A percentile compares a stretch with the other conserved stretches of the same genome.
Evolutionary conservation across 768 basidiomycete species (phyloP).

Genomic region (Suillus lakei): DNA sequence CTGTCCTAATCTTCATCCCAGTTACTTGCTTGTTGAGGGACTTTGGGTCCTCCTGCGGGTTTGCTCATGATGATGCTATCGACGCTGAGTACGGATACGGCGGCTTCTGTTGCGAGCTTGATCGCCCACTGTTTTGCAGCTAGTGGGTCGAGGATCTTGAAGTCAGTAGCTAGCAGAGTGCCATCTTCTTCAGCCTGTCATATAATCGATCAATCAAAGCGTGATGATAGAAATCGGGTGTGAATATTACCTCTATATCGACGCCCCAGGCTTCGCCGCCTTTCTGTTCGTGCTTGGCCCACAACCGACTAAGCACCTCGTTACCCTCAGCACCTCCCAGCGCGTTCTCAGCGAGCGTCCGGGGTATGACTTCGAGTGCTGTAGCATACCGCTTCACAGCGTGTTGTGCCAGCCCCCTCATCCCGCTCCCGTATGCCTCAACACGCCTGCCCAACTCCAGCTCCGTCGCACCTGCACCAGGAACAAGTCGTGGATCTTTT

Average conservation of each 20-base stretch:
- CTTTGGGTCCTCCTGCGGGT: slow-evolving; percentile 41
- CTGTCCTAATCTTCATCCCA: slow-evolving; percentile 74
- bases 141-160: slow-evolving; percentile 84
- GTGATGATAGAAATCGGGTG: not conserved
- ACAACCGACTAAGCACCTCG: slow-evolving; percentile 86
- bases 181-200: slow-evolving; percentile 77
- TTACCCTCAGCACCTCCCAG: slow-evolving; percentile 90
- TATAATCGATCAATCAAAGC: slow-evolving; percentile 8
- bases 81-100: slow-evolving; percentile 88
- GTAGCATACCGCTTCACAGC: slow-evolving; percentile 88
- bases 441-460: slow-evolving; percentile 88
- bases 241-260: slow-evolving; percentile 73
- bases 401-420: slow-evolving; percentile 93
- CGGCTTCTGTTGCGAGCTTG: slow-evolving; percentile 89
- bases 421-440: slow-evolving; percentile 83
- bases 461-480: slow-evolving; percentile 95
- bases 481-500: slow-evolving; percentile 88
- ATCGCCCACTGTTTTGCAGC: slow-evolving; percentile 92
- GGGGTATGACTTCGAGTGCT: slow-evolving; percentile 90
- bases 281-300: slow-evolving; percentile 86
- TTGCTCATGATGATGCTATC: slow-evolving; percentile 99
- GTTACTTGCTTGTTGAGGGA: slow-evolving; percentile 85
- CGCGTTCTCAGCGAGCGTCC: slow-evolving; percentile 95
- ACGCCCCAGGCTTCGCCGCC: slow-evolving; percentile 82
- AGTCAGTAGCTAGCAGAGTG: slow-evolving; percentile 63